phyloP scores from a whole-genome alignment of 129 eudicot species.

The Apium graveolens region DNA sequence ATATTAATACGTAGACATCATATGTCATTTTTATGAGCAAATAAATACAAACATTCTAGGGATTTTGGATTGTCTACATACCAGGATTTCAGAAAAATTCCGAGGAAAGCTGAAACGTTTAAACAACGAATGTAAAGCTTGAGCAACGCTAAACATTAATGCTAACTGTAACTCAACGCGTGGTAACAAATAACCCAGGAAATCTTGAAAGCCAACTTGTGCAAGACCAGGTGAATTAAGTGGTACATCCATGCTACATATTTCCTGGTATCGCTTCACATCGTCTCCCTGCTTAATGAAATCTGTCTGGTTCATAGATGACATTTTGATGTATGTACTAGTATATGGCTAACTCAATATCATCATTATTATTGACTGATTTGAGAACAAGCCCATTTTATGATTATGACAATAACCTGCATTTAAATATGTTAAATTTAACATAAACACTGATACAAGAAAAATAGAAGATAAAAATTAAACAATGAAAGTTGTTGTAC shows the following conservation, averaged over 20 bases:
- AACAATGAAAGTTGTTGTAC: not conserved
- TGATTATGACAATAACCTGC: not conserved
- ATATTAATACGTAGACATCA: not conserved
- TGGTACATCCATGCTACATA: not conserved
- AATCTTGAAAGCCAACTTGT: not conserved
- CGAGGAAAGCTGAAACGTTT: conserved; percentile 36
- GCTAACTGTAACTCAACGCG: conserved; percentile 38
- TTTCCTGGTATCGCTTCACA: not conserved
- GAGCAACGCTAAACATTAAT: conserved; percentile 26
- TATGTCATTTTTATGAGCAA: not conserved
- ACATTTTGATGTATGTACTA: not conserved
- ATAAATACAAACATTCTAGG: not conserved
- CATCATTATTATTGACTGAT: not conserved
- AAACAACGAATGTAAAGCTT: conserved; percentile 30
- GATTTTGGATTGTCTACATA: no score
- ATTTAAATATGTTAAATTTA: not conserved
- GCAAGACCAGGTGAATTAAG: conserved; percentile 7
- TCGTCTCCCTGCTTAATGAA: not conserved
- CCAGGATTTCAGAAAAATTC: conserved; percentile 34
- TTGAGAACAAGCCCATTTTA: not conserved
- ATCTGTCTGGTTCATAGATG: not conserved
- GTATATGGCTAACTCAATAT: not conserved
- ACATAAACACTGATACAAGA: not conserved
- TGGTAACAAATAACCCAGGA: conserved; percentile 21
- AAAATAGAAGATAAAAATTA: not conserved